Evolutionary conservation across 176 grass and related monocot species (phyloP).

Genomic region (Triticum aestivum): DNA sequence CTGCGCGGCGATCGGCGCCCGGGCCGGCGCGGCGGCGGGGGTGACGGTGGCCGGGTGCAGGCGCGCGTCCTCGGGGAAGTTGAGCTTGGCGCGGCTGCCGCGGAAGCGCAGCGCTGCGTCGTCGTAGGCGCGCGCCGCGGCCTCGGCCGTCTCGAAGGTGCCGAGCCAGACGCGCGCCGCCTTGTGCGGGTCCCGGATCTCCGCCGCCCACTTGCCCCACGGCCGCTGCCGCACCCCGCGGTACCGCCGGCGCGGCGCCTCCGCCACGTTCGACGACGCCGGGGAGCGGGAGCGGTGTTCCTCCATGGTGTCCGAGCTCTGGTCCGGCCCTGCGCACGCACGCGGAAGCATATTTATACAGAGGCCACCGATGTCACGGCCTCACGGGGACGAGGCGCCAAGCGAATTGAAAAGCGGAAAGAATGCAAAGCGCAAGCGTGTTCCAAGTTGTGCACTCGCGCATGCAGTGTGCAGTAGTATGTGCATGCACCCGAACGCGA

Average conservation of each 20-base stretch:
- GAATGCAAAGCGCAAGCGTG: neutral
- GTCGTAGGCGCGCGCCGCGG: constrained; percentile 91
- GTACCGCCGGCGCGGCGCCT: constrained; percentile 47
- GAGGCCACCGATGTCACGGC: neutral
- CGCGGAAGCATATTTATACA: constrained; percentile 25
- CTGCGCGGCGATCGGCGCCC: neutral
- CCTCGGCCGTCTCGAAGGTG: constrained; percentile 97
- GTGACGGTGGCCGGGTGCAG: constrained; percentile 34
- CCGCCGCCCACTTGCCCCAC: constrained; percentile 99
- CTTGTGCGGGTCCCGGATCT: constrained; percentile 97
- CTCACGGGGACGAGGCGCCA: neutral
- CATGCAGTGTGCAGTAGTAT: neutral
- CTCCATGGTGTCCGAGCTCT: constrained; percentile 58
- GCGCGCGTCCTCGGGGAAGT: constrained; percentile 92
- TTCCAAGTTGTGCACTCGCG: constrained; percentile 26
- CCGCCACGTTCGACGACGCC: constrained; percentile 15
- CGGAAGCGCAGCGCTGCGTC: constrained; percentile 90
- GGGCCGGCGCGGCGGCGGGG: neutral
- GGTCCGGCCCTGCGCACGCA: constrained; percentile 41
- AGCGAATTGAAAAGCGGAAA: neutral
- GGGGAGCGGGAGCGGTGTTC: constrained; percentile 35
- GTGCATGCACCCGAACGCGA: neutral
- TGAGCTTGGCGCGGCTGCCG: constrained; percentile 92
- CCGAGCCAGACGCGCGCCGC: constrained; percentile 98
- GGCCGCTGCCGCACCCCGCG: constrained; percentile 95